Conservation (phyloP, 139 green algal species). For the Chlamydomonas sp. region DNA sequence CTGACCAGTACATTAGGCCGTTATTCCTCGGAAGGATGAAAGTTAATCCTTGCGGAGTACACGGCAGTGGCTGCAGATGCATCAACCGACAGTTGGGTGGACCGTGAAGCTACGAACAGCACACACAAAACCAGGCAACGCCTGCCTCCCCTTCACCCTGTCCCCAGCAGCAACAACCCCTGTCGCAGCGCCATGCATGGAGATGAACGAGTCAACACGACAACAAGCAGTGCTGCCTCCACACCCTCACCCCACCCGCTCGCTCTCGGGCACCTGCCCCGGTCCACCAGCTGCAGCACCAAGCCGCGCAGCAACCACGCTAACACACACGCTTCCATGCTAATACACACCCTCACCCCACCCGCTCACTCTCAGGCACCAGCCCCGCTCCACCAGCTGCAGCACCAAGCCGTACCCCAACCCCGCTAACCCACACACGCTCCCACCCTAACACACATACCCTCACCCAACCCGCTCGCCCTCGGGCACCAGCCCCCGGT, state of each 20-base stretch:
- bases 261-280: slow-evolving; percentile 53
- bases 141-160: no score
- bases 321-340: slow-evolving; percentile 68
- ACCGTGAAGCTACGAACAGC: no score
- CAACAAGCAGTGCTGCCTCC: not conserved
- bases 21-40: no score
- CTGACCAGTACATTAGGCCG: no score
- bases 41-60: no score
- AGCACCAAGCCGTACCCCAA: slow-evolving; percentile 66
- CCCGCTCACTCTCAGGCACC: slow-evolving; percentile 48
- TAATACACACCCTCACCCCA: slow-evolving; percentile 75
- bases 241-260: slow-evolving; percentile 57
- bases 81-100: no score
- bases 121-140: no score
- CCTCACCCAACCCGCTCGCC: slow-evolving; percentile 50
- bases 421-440: slow-evolving; percentile 60
- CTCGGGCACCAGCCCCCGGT: slow-evolving; percentile 51
- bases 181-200: no score
- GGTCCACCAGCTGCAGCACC: slow-evolving; percentile 61
- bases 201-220: not conserved
- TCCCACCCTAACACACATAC: slow-evolving; percentile 72
- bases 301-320: slow-evolving; percentile 62
- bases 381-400: slow-evolving; percentile 54
- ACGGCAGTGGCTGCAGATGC: no score
- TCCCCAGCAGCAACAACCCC: no score